phyloP scores from a whole-genome alignment of 345 rosid genomes.

The Corchorus olitorius region DNA sequence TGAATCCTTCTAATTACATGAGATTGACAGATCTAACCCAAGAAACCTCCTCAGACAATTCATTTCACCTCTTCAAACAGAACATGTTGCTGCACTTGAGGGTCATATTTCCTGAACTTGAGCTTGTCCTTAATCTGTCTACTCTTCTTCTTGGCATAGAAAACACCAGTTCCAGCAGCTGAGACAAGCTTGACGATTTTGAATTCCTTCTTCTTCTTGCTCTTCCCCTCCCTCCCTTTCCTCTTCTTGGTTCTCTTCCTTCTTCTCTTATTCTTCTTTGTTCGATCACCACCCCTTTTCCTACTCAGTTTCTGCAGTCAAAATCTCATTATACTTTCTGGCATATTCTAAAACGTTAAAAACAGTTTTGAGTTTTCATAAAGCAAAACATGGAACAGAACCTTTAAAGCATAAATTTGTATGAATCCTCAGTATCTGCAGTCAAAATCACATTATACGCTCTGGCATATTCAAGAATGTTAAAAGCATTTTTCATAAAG shows the following conservation, averaged over 20 bases:
- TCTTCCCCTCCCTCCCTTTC: conserved; percentile 26
- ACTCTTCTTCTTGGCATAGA: conserved; percentile 33
- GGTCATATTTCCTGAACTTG: conserved; percentile 36
- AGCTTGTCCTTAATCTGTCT: conserved; percentile 28
- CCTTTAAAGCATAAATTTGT: background rate
- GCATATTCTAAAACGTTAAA: background rate
- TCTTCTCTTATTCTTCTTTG: conserved; percentile 30
- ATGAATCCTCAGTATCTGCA: conserved; percentile 24
- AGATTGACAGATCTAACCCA: background rate
- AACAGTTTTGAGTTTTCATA: background rate
- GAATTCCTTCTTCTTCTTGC: conserved; percentile 26
- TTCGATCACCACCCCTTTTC: conserved; percentile 35
- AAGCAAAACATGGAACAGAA: background rate
- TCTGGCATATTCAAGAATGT: background rate
- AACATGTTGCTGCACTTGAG: conserved; percentile 22
- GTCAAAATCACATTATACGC: background rate
- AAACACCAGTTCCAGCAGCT: conserved; percentile 29
- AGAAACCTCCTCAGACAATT: background rate
- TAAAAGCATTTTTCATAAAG: background rate
- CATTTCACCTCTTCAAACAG: conserved; percentile 26
- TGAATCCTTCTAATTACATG: background rate
- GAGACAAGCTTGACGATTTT: conserved; percentile 30
- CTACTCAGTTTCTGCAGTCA: conserved; percentile 29
- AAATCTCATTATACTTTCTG: background rate
- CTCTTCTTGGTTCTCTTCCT: conserved; percentile 32